These are phyloP conservation scores for Fraxinus nigra DNA, from an alignment of 305 asterid genomes.

Conservation along the genomic window DNA sequence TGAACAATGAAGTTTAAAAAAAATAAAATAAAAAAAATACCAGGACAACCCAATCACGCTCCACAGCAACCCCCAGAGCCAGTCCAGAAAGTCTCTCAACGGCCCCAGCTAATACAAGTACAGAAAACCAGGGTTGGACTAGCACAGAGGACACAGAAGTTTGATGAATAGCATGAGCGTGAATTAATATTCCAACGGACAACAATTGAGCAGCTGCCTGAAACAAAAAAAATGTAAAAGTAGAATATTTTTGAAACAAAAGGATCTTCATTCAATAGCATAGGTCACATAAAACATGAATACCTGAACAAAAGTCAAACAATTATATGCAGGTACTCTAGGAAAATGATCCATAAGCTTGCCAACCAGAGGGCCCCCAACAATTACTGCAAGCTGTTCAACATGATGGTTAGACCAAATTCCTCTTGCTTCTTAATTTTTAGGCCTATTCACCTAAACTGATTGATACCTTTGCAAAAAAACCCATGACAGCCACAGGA, in stretches of 20 bases:
- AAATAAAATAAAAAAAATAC: conserved; percentile 32
- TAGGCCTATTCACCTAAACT: conserved; percentile 14
- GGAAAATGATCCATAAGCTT: conserved; percentile 89
- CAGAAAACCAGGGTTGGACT: conserved; percentile 79
- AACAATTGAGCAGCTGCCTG: conserved; percentile 89
- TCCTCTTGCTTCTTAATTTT: conserved; percentile 24
- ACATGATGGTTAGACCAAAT: conserved; percentile 29
- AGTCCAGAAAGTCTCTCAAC: conserved; percentile 87
- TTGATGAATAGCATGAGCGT: conserved; percentile 56
- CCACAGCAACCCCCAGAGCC: conserved; percentile 91
- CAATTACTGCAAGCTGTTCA: conserved; percentile 77
- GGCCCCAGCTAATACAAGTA: conserved; percentile 76
- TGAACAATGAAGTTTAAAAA: conserved; percentile 3
- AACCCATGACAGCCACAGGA: conserved; percentile 87
- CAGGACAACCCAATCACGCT: conserved; percentile 99
- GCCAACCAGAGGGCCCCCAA: conserved; percentile 93
- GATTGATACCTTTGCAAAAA: conserved; percentile 63
- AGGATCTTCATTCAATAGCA: conserved; percentile 21
- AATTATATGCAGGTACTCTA: conserved; percentile 77
- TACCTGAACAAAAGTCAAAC: conserved; percentile 75
- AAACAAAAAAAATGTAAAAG: conserved; percentile 26
- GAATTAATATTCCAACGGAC: conserved; percentile 82
- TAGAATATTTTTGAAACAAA: not conserved
- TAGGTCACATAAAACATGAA: conserved; percentile 6
- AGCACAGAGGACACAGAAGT: conserved; percentile 50